Evolutionary conservation across 2,329 filamentous ascomycete species (phyloP).

Genomic region (Fusarium cicatricum): DNA sequence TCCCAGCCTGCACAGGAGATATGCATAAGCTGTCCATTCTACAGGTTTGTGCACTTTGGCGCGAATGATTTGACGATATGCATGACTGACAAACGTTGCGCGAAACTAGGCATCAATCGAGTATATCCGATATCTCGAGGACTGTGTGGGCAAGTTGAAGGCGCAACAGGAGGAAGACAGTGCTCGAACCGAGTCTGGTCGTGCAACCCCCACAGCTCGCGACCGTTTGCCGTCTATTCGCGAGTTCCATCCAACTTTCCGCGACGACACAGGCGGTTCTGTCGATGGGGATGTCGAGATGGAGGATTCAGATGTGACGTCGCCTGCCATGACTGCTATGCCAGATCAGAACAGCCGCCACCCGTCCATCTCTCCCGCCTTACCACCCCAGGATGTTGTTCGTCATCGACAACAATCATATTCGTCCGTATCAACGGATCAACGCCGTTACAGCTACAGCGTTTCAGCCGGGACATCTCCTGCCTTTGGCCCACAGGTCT

Average conservation of each 20-base stretch:
- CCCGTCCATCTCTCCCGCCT: slow-evolving; percentile 62
- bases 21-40: slow-evolving; percentile 98
- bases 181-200: slow-evolving; percentile 41
- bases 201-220: slow-evolving; percentile 39
- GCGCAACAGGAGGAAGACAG: slow-evolving; percentile 55
- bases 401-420: slow-evolving; percentile 59
- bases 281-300: slow-evolving; percentile 66
- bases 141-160: slow-evolving; percentile 85
- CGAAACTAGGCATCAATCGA: slow-evolving; percentile 84
- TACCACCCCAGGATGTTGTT: slow-evolving; percentile 55
- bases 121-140: slow-evolving; percentile 92
- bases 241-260: slow-evolving; percentile 52
- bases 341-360: slow-evolving; percentile 47
- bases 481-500: slow-evolving; percentile 62
- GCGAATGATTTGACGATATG: neutral
- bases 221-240: slow-evolving; percentile 48
- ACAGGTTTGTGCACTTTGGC: slow-evolving; percentile 68
- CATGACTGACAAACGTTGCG: slow-evolving; percentile 14
- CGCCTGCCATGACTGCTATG: slow-evolving; percentile 54
- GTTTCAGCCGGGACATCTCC: slow-evolving; percentile 63
- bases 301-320: slow-evolving; percentile 60
- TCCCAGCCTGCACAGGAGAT: slow-evolving; percentile 93
- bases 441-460: slow-evolving; percentile 60
- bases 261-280: slow-evolving; percentile 49
- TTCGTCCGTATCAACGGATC: slow-evolving; percentile 62